Percentiles rank a stretch among this genome's conserved stretches.
Conservation (phyloP, 306 rosid species). For the Inga laurina region DNA sequence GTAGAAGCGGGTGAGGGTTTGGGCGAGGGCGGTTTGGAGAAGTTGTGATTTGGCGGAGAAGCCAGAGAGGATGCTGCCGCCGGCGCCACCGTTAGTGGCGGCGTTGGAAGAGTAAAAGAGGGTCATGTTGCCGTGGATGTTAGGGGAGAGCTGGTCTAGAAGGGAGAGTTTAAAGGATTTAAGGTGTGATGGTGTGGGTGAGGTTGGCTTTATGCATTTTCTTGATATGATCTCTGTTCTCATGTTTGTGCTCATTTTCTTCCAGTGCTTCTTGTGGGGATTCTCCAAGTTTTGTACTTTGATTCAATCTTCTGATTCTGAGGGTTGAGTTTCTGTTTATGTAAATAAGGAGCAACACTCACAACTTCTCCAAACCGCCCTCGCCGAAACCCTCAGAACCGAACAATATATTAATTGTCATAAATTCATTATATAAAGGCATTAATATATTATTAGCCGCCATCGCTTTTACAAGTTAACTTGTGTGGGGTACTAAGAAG, state of each 20-base stretch:
- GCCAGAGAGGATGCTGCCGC: not conserved
- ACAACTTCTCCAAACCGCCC: constrained; percentile 43
- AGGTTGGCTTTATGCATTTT: constrained; percentile 42
- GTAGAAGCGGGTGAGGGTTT: constrained; percentile 38
- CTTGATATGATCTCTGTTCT: constrained; percentile 29
- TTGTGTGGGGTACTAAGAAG: no score
- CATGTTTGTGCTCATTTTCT: not conserved
- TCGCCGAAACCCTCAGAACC: constrained; percentile 24
- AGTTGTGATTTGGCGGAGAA: constrained; percentile 40
- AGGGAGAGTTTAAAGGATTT: constrained; percentile 40
- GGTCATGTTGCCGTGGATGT: constrained; percentile 48
- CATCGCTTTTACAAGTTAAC: no score
- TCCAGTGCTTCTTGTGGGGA: not conserved
- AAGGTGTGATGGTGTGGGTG: constrained; percentile 31
- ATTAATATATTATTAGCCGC: no score
- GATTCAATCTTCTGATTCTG: not conserved
- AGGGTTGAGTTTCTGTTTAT: not conserved
- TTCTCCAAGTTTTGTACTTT: not conserved
- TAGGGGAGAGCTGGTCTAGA: constrained; percentile 47
- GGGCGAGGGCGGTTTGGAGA: constrained; percentile 47
- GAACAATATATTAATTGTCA: no score
- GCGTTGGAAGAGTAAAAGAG: constrained; percentile 35
- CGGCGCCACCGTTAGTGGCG: not conserved
- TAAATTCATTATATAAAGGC: no score
- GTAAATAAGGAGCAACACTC: not conserved